These are phyloP conservation scores for Gnetum montanum DNA, from an alignment of 75 land plant species.

Conservation along the genomic window DNA sequence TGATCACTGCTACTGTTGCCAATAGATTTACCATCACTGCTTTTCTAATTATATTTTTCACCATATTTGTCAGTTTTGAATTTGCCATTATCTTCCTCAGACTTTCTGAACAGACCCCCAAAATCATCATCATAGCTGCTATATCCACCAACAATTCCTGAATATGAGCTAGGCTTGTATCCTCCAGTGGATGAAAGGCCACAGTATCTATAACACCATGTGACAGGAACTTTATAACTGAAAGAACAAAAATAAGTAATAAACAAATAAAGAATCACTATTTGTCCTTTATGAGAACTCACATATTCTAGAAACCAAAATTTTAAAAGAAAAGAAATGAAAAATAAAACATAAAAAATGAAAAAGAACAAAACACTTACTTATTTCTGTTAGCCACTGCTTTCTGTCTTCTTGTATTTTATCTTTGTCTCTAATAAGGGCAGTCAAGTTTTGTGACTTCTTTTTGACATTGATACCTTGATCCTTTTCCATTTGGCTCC, in stretches of 20 bases:
- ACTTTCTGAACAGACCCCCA: slow-evolving; percentile 34
- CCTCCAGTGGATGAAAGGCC: slow-evolving; percentile 72
- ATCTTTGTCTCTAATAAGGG: slow-evolving; percentile 61
- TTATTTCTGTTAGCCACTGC: slow-evolving; percentile 76
- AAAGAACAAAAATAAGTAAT: not conserved
- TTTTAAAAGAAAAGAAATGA: not conserved
- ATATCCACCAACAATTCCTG: slow-evolving; percentile 40
- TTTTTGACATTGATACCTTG: slow-evolving; percentile 75
- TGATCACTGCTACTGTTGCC: slow-evolving; percentile 10
- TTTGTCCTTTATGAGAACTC: too few species aligned
- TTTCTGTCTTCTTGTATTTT: slow-evolving; percentile 70
- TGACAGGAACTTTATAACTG: too few species aligned
- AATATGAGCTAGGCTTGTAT: slow-evolving; percentile 67
- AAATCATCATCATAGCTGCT: slow-evolving; percentile 41
- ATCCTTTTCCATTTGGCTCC: slow-evolving; percentile 73
- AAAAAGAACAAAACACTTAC: slow-evolving; percentile 40
- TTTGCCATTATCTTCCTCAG: slow-evolving; percentile 24
- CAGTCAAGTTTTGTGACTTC: slow-evolving; percentile 54
- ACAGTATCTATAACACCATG: slow-evolving; percentile 42
- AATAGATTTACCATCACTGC: slow-evolving; percentile 11
- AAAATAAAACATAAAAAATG: too few species aligned
- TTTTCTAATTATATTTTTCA: slow-evolving; percentile 26
- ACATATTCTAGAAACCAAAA: too few species aligned
- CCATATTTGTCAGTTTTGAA: slow-evolving; percentile 13
- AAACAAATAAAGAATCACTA: too few species aligned